Evolutionary conservation across 495 filamentous ascomycete genomes (phyloP), one percentile per base, ranked within the genome.

Genomic region (Talaromyces stipitatus): DNA sequence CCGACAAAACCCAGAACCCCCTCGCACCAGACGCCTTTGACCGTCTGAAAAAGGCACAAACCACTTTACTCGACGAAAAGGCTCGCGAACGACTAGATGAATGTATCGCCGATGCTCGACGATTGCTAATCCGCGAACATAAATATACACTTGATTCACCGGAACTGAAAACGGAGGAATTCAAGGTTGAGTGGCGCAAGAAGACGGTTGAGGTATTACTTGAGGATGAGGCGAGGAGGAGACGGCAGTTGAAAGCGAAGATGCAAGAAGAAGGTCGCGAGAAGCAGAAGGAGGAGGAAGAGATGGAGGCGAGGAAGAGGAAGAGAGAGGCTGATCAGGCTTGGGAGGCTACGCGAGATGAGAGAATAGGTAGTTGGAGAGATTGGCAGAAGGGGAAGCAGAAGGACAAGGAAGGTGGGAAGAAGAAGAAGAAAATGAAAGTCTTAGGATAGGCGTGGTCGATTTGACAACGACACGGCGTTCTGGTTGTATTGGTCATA

Each of bases 251-350:
- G 65, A 95, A 96, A 78, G 95, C 89, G 59, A 88, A 91, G 75
- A 83, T 97, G 86, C 89, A 94, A 68, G 94, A 99, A 74, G 94
- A 99, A 69, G 94, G 94, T 32, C 79, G 95, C 55, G 87, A 95
- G 79, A 84, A 95, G 78, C 82, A 85, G 66, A 88, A 87, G 68
- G 84, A 82, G 64, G 94, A 97, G 11, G 89, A 92, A 70, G 95
- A 97, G 74, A 48, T 88, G 14, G 89, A 91, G 66, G 83, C 79
- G 65, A 81, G 94, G 61, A 97, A 97, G 78, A 78, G 91, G 58
- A 97, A 96, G 81, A 78, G 95, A 52, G 91, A 97, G 67, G 85
- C 91, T 69, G 91, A 97, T 65, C 80, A 88, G 70, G 87, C 88
- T 36, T 99, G 95, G 95, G 94, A 98, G 77, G 81, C 87, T 67